phyloP scores from a whole-genome alignment of 805 yeast genomes.

The Candida pseudofarinosa region DNA sequence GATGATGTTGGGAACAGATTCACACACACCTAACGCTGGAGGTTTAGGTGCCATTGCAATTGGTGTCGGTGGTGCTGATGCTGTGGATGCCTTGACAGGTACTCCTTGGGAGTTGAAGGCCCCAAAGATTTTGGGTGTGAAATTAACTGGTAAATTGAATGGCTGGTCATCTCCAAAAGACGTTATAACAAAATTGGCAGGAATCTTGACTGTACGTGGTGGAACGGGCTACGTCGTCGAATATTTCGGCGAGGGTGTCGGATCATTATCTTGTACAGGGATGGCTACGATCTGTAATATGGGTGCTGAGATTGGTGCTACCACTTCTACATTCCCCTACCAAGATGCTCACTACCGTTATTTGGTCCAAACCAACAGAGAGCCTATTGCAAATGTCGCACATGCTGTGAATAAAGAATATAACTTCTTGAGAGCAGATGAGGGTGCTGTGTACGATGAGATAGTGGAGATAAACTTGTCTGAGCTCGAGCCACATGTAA shows the following conservation, averaged over 20 bases:
- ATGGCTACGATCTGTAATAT: constrained; percentile 99
- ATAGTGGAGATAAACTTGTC: constrained; percentile 84
- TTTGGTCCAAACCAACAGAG: constrained; percentile 82
- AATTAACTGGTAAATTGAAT: constrained; percentile 83
- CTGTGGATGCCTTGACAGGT: constrained; percentile 93
- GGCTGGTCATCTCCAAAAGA: constrained; percentile 99
- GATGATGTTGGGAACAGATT: constrained; percentile 96
- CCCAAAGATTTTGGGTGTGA: constrained; percentile 92
- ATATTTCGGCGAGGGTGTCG: constrained; percentile 94
- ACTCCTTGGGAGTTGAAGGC: constrained; percentile 98
- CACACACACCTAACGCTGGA: constrained; percentile 99
- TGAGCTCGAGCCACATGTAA: constrained; percentile 90
- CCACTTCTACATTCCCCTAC: constrained; percentile 97
- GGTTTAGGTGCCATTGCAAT: constrained; percentile 98
- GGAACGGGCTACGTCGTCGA: constrained; percentile 97
- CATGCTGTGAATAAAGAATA: constrained; percentile 54
- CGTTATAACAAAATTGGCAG: constrained; percentile 88
- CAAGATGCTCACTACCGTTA: constrained; percentile 85
- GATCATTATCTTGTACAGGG: constrained; percentile 92
- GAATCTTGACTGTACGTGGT: constrained; percentile 93
- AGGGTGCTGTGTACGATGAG: constrained; percentile 91
- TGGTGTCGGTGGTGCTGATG: constrained; percentile 99
- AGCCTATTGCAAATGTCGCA: constrained; percentile 80
- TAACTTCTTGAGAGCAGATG: constrained; percentile 77
- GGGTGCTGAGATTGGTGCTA: constrained; percentile 99